phyloP scores from a whole-genome alignment of 768 basidiomycete genomes.

The Hydnum rufescens region DNA sequence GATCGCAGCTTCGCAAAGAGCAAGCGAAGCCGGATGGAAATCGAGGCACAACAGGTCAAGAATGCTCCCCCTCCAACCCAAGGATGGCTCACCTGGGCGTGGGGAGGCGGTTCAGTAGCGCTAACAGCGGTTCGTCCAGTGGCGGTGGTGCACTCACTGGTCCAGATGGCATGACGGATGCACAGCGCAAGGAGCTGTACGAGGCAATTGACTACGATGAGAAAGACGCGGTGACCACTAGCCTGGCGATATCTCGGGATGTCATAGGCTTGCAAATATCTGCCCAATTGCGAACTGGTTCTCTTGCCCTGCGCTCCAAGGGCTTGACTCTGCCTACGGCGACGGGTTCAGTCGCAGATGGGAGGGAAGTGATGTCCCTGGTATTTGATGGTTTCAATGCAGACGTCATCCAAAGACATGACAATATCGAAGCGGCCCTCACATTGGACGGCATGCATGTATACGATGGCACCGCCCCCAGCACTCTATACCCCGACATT shows the following conservation, averaged over 20 bases:
- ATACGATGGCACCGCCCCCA: slow-evolving; percentile 72
- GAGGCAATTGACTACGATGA: slow-evolving; percentile 86
- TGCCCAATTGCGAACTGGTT: slow-evolving; percentile 70
- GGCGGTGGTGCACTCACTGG: slow-evolving; percentile 30
- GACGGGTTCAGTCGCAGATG: background rate
- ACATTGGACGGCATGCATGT: slow-evolving; percentile 75
- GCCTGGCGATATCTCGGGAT: slow-evolving; percentile 55
- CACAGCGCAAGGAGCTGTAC: slow-evolving; percentile 78
- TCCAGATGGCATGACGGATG: slow-evolving; percentile 59
- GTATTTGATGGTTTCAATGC: slow-evolving; percentile 78
- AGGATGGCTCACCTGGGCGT: slow-evolving; percentile 23
- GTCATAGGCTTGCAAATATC: slow-evolving; percentile 57
- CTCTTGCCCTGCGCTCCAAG: slow-evolving; percentile 61
- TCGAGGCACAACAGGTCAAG: slow-evolving; percentile 29
- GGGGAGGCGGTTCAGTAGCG: slow-evolving; percentile 20
- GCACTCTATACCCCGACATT: slow-evolving; percentile 73
- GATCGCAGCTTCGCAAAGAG: slow-evolving; percentile 75
- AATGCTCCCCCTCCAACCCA: too few relatives aligned
- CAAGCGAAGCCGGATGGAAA: slow-evolving; percentile 38
- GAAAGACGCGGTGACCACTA: slow-evolving; percentile 46
- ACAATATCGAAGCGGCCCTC: slow-evolving; percentile 69
- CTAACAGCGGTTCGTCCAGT: slow-evolving; percentile 20
- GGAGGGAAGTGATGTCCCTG: slow-evolving; percentile 55
- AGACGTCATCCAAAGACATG: slow-evolving; percentile 62
- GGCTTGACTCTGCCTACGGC: background rate